Evolutionary conservation across 2,329 filamentous ascomycete species (phyloP), one percentile per base, ranked within the genome.

Genomic region (Herpotrichia juniperi): DNA sequence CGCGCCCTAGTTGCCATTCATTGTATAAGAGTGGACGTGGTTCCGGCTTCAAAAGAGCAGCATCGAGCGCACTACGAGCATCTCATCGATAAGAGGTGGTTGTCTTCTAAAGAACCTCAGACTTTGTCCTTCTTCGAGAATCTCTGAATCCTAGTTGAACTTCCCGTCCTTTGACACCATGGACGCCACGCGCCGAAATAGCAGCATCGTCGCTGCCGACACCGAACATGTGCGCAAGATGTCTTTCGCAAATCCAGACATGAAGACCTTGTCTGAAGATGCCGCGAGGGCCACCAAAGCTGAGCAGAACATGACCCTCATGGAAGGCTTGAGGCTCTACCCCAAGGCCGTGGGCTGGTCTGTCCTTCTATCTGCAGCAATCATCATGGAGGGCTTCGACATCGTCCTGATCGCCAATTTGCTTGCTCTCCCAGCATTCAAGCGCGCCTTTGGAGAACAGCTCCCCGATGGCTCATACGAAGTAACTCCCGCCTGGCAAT

Each of bases 371-470:
- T 93, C 89, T 11, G 91, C 89, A 0, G 91, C 88, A 70, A 94
- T 96, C 69, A 86, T 86, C 64, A 96, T 96, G 92, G 91, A 96
- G 73, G 91, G 90, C 7, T 96, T 92, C 76, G 91, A 96, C 72
- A 82, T 93, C 54, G 86, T 84, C 63, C 79, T 96, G 53, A 87
- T 93, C 68, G 90, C 87, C 77, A 92, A 91, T 72, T 89, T 94
- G 63, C 91, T 84, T 56, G 77, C 70, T 25, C 76, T 78, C 14
- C 75, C 74, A 4, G 69, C 73, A 9, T 80, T 80, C 72, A 75
- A 79, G 54, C 54, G 62, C 42, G 67, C 65, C 48, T 80, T 75
- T 49, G 78, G 78, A 26, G 63, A 67, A 6, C 69, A 65, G 30
- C 56, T 70, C 22, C 50, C 69, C 3, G 63, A 77, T 40, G 75